Evolutionary conservation across 306 rosid species (phyloP).

Genomic region (Inga laurina): DNA sequence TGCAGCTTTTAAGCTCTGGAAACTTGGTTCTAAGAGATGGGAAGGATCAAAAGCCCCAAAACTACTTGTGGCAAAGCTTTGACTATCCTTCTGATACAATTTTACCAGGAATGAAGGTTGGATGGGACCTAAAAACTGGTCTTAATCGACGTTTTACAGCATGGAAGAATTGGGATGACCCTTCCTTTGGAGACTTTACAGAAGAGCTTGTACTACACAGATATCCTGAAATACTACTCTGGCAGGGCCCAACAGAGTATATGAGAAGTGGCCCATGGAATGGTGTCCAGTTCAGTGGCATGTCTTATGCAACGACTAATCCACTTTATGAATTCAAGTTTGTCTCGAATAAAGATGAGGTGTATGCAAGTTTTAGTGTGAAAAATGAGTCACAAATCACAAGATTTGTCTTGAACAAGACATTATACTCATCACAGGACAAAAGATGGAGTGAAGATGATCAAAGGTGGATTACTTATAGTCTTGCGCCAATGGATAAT

Average conservation of each 20-base stretch:
- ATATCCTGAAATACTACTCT: not conserved
- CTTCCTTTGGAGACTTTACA: constrained; percentile 26
- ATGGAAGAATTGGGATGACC: constrained; percentile 36
- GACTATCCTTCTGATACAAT: constrained; percentile 31
- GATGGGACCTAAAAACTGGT: constrained; percentile 30
- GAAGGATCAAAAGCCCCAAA: constrained; percentile 2
- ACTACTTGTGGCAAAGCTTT: constrained; percentile 46
- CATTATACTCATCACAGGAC: not conserved
- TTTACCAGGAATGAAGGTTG: constrained; percentile 43
- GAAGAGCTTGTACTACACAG: not conserved
- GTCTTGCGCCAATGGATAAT: not conserved
- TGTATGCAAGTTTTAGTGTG: not conserved
- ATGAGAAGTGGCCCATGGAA: not conserved
- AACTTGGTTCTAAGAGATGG: constrained; percentile 43
- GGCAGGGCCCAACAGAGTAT: constrained; percentile 22
- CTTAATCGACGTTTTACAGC: not conserved
- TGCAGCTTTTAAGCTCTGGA: constrained; percentile 42
- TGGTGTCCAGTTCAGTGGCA: not conserved
- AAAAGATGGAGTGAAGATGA: not conserved
- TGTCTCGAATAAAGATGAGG: not conserved
- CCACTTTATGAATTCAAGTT: not conserved
- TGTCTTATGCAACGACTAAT: not conserved
- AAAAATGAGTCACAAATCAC: not conserved
- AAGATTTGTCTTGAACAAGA: not conserved
- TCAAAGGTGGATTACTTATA: not conserved